Percentiles rank a stretch among this genome's conserved stretches.
These are phyloP conservation scores for Carpinus fangiana DNA, from an alignment of 306 rosid species.

Conservation along the genomic window DNA sequence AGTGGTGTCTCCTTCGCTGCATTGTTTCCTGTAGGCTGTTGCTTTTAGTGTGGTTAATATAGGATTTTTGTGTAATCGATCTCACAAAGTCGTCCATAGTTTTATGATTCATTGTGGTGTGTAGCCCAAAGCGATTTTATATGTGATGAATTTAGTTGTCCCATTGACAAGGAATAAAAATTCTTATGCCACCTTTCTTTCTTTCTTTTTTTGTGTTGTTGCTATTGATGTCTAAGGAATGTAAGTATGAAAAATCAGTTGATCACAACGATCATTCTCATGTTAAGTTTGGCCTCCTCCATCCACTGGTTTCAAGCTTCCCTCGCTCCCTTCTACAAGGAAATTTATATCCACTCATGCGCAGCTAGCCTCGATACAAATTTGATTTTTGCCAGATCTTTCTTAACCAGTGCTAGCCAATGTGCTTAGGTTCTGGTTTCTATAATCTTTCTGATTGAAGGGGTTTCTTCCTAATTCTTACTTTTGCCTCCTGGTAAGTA, in stretches of 20 bases:
- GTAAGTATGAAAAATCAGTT: not conserved
- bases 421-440: not conserved
- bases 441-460: not conserved
- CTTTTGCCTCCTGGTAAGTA: not conserved
- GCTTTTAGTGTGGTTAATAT: constrained; percentile 57
- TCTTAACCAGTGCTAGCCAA: not conserved
- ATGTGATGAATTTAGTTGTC: constrained; percentile 62
- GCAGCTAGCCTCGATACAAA: not conserved
- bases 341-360: not conserved
- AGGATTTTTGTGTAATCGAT: constrained; percentile 63
- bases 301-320: constrained; percentile 25
- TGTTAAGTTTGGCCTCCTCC: not conserved
- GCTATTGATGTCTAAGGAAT: not conserved
- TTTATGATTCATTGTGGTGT: constrained; percentile 66
- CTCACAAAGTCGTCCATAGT: constrained; percentile 36
- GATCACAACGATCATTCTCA: constrained; percentile 12
- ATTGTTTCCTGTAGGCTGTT: constrained; percentile 44
- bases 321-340: constrained; percentile 4
- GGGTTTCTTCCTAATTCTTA: not conserved
- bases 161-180: constrained; percentile 53
- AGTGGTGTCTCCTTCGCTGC: constrained; percentile 23
- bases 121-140: constrained; percentile 53
- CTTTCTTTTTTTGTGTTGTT: constrained; percentile 22
- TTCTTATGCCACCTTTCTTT: constrained; percentile 19
- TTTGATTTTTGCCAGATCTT: constrained; percentile 3